Evolutionary conservation across 2,329 filamentous ascomycete genomes (phyloP).

Genomic region (Penicillium sp.): DNA sequence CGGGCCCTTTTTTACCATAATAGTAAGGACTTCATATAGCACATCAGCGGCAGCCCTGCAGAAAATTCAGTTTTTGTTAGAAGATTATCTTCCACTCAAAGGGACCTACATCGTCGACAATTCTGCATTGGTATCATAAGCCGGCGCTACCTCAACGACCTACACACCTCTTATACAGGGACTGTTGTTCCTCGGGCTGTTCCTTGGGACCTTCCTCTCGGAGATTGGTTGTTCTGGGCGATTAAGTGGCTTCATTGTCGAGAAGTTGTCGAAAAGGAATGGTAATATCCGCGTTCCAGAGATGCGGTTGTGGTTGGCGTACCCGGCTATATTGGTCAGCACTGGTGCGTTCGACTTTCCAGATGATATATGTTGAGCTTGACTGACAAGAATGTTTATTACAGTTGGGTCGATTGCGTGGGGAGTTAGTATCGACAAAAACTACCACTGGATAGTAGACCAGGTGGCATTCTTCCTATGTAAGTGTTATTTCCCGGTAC

Average conservation of each 20-base stretch:
- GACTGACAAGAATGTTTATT: not conserved
- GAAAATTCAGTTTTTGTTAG: not conserved
- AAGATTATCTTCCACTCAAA: not conserved
- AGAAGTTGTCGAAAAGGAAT: constrained; percentile 46
- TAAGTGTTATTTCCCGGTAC: constrained; percentile 31
- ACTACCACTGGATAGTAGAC: constrained; percentile 57
- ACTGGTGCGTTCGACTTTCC: constrained; percentile 30
- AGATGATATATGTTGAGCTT: not conserved
- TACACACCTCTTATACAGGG: constrained; percentile 52
- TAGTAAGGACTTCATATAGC: constrained; percentile 74
- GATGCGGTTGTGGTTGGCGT: constrained; percentile 56
- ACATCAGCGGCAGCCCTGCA: constrained; percentile 54
- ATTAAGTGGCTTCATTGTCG: constrained; percentile 54
- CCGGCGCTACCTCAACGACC: constrained; percentile 7
- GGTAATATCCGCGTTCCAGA: constrained; percentile 48
- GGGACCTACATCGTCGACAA: constrained; percentile 49
- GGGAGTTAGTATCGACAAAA: constrained; percentile 54
- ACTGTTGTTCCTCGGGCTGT: constrained; percentile 53
- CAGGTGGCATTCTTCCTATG: constrained; percentile 56
- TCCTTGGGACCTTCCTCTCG: constrained; percentile 52
- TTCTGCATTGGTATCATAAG: constrained; percentile 44
- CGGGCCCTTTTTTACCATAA: constrained; percentile 78
- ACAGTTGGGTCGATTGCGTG: constrained; percentile 52
- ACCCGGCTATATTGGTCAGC: constrained; percentile 51
- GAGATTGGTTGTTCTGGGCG: constrained; percentile 53